Conservation (phyloP, 306 rosid genomes). For the Geum urbanum region DNA sequence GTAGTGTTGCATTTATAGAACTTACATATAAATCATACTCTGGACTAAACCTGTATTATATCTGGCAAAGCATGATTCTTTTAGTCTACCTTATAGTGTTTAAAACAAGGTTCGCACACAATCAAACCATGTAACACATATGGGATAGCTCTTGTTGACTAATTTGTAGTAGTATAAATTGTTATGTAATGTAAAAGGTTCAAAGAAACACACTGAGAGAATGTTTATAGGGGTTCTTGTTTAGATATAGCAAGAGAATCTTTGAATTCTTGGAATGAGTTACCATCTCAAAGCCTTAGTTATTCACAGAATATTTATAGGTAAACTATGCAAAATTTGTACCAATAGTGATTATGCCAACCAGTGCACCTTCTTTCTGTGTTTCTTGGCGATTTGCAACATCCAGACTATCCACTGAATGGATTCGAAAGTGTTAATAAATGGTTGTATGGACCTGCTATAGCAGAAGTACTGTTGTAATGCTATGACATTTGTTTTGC, state of each 20-base stretch:
- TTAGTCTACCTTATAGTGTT: background rate
- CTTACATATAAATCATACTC: too few relatives aligned
- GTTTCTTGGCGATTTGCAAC: too few relatives aligned
- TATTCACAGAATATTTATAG: background rate
- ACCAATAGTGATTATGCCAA: too few relatives aligned
- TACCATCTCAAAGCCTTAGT: background rate
- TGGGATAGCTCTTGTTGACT: background rate
- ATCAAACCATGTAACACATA: background rate
- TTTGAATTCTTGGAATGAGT: background rate
- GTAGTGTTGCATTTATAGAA: too few relatives aligned
- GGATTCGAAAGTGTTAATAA: constrained; percentile 11
- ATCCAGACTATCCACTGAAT: background rate
- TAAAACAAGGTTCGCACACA: background rate
- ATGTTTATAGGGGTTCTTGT: constrained; percentile 5
- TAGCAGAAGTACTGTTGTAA: constrained; percentile 12
- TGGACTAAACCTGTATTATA: background rate
- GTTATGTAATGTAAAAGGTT: background rate
- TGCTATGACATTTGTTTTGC: constrained; percentile 15
- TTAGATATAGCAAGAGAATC: constrained; percentile 5
- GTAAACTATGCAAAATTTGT: background rate
- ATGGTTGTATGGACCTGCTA: constrained; percentile 10
- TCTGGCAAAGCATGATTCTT: background rate
- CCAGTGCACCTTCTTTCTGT: too few relatives aligned
- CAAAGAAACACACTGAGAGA: background rate
- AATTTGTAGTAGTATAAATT: background rate